Conservation (phyloP, 2,329 filamentous ascomycete species). For the Exophiala mesophila region DNA sequence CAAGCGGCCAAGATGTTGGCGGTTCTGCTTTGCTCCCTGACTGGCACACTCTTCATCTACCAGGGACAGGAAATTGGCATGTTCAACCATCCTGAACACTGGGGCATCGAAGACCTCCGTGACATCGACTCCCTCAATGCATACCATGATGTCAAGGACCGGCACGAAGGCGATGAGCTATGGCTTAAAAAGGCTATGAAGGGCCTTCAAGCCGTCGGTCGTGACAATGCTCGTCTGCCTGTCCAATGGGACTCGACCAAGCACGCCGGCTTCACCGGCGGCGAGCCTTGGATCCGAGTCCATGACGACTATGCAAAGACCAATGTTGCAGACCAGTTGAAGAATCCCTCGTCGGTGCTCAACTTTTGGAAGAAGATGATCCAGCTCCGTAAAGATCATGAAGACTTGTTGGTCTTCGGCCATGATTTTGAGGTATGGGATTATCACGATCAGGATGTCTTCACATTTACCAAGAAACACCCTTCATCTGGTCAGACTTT, state of each 20-base stretch:
- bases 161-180: slow-evolving; percentile 32
- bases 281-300: slow-evolving; percentile 65
- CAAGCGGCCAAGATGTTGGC: slow-evolving; percentile 57
- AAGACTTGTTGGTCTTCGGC: slow-evolving; percentile 64
- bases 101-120: slow-evolving; percentile 39
- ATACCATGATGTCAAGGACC: slow-evolving; percentile 36
- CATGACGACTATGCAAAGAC: slow-evolving; percentile 59
- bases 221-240: slow-evolving; percentile 67
- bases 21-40: slow-evolving; percentile 51
- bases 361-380: slow-evolving; percentile 59
- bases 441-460: slow-evolving; percentile 48
- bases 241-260: slow-evolving; percentile 62
- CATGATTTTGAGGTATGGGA: slow-evolving; percentile 53
- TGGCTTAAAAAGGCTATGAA: slow-evolving; percentile 45
- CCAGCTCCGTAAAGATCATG: slow-evolving; percentile 55
- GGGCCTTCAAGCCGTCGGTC: slow-evolving; percentile 43
- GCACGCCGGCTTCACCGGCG: slow-evolving; percentile 62
- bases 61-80: slow-evolving; percentile 57
- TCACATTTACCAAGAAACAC: slow-evolving; percentile 50
- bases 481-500: slow-evolving; percentile 14
- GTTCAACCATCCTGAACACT: slow-evolving; percentile 48
- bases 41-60: slow-evolving; percentile 52
- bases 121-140: slow-evolving; percentile 35
- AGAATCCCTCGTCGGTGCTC: slow-evolving; percentile 48
- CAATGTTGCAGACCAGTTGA: slow-evolving; percentile 52